Percentiles rank a stretch among this genome's conserved stretches.
Conservation (phyloP, 371 early-diverging fungal genomes). For the Globomyces sp. region DNA sequence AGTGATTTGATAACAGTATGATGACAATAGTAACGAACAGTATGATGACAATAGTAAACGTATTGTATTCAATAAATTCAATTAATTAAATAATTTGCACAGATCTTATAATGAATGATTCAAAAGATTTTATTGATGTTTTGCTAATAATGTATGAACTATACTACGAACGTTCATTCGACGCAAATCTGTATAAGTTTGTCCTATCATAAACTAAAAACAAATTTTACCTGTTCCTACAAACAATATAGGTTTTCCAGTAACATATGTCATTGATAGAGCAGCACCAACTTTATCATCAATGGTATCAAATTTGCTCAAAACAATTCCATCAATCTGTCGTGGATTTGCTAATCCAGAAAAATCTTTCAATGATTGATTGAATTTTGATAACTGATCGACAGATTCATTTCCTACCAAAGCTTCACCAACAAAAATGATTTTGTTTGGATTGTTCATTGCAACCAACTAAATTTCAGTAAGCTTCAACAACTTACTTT, state of each 20-base stretch:
- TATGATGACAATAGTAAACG: too few relatives aligned
- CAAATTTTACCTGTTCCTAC: constrained; percentile 78
- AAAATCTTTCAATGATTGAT: constrained; percentile 90
- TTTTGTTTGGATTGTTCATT: constrained; percentile 94
- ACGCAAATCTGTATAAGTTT: constrained; percentile 96
- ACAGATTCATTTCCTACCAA: constrained; percentile 98
- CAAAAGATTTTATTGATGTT: too few relatives aligned
- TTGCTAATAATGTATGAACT: constrained; percentile 70
- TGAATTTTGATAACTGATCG: constrained; percentile 97
- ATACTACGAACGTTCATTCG: constrained; percentile 84
- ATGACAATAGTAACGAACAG: too few relatives aligned
- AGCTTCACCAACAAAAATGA: constrained; percentile 99
- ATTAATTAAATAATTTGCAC: too few relatives aligned
- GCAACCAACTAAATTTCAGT: constrained; percentile 68
- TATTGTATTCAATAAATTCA: too few relatives aligned
- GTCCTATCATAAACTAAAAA: constrained; percentile 46
- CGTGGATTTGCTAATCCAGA: constrained; percentile 55
- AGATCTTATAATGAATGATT: too few relatives aligned
- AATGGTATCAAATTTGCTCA: constrained; percentile 80
- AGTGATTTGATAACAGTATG: too few relatives aligned
- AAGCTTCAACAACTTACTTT: constrained; percentile 53
- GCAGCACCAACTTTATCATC: constrained; percentile 82
- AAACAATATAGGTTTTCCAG: constrained; percentile 98
- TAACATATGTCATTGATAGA: constrained; percentile 93
- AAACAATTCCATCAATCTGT: constrained; percentile 95